Evolutionary conservation across 1,284 basidiomycete genomes (phyloP).

Genomic region (Leccinum proliferum): DNA sequence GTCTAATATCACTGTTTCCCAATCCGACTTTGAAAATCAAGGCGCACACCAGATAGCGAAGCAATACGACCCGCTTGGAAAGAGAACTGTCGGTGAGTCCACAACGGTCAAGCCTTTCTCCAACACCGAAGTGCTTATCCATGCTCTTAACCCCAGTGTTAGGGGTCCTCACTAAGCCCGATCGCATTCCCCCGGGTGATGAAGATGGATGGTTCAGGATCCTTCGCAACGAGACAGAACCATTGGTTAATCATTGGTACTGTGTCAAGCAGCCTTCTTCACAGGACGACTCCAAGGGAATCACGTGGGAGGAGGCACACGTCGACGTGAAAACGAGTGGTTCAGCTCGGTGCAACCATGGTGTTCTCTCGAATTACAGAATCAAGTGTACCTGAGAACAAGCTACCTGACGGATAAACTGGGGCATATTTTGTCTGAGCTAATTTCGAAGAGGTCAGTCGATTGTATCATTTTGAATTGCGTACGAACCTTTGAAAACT

Average conservation of each 20-base stretch:
- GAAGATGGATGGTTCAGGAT: constrained; percentile 55
- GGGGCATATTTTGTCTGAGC: constrained; percentile 48
- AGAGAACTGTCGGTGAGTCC: constrained; percentile 61
- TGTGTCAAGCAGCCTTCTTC: constrained; percentile 70
- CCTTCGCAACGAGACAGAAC: constrained; percentile 50
- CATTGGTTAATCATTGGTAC: constrained; percentile 63
- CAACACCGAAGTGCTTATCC: background rate
- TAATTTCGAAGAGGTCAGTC: constrained; percentile 51
- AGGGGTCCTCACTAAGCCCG: constrained; percentile 73
- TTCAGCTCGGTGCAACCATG: constrained; percentile 57
- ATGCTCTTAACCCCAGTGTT: background rate
- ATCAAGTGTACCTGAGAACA: constrained; percentile 51
- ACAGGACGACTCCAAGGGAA: constrained; percentile 44
- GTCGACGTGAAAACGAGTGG: constrained; percentile 55
- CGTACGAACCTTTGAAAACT: background rate
- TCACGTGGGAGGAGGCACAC: constrained; percentile 58
- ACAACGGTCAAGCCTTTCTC: background rate
- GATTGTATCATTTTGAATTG: background rate
- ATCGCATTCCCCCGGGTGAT: constrained; percentile 61
- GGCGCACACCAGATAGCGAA: constrained; percentile 57
- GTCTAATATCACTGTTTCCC: background rate
- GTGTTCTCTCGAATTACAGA: constrained; percentile 43
- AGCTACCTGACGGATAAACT: constrained; percentile 48
- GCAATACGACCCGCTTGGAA: constrained; percentile 50
- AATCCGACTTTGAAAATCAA: constrained; percentile 75